Evolutionary conservation across 108 stramenopile genomes (phyloP), one percentile per base, ranked within the genome.

Genomic region (Licmophora abbreviata): DNA sequence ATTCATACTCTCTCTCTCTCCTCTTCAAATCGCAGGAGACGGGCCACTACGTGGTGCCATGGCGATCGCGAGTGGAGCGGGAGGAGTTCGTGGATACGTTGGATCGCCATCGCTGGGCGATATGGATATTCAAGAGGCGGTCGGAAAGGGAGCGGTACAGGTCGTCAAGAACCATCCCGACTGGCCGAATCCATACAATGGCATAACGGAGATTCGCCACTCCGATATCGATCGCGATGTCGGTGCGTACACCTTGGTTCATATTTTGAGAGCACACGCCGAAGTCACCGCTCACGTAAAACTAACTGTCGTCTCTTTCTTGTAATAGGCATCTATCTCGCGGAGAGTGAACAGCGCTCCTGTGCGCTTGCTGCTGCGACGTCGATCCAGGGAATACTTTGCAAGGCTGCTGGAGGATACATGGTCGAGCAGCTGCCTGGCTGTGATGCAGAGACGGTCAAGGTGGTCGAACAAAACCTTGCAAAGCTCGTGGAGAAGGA

Each of bases 161-260:
- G 70, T 92, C 2, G 91, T 92, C 24, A 92, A 92, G 48, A 93
- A 88, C 48, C 91, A 93, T 38, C 91, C 91, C 7, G 74, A 79
- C 40, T 93, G 91, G 91, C 77, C 82, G 0, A 74, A 64, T 14
- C 91, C 91, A 17, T 93, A 93, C 66, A 93, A 88, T 68, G 91
- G 91, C 7, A 85, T 93, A 29, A 83, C 86, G 22, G 63, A 67
- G 0, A 81, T 93, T 47, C 54, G 65, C 40, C 73, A 80, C 56
- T 79, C 84, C 17, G 91, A 88, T 58, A 71, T 93, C 54, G 86
- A 86, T 73, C 68, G 83, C 4, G 91, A 93, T 61, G 67, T 93
- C 46, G 91, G 88, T 64, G 65, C 52, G 69, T 67, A 42, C 3
- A 12, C 35, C 25, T 34, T 50, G 20, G 27, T 55, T 52, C n/a